Evolutionary conservation across 768 basidiomycete genomes (phyloP).

Genomic region (Clitopilus passeckerianus): DNA sequence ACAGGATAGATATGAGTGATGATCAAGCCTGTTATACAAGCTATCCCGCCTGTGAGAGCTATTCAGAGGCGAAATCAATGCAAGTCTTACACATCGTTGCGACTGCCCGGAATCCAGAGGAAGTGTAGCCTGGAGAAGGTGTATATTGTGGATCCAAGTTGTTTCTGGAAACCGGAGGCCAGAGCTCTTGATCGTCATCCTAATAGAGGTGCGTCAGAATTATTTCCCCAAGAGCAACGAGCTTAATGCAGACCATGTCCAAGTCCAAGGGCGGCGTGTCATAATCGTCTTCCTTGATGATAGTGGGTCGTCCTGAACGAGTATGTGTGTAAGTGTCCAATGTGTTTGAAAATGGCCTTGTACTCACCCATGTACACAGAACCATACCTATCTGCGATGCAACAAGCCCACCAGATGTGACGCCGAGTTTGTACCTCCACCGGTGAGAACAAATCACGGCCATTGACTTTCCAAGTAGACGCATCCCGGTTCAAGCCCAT

Average conservation of each 20-base stretch:
- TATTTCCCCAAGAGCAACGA: constrained; percentile 1
- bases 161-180: constrained; percentile 42
- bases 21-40: constrained; percentile 61
- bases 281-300: constrained; percentile 66
- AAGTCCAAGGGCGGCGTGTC: constrained; percentile 60
- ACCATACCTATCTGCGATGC: constrained; percentile 68
- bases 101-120: constrained; percentile 52
- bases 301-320: constrained; percentile 53
- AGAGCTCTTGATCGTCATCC: constrained; percentile 54
- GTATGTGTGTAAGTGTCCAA: too few species aligned
- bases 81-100: constrained; percentile 50
- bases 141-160: constrained; percentile 34
- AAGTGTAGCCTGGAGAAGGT: constrained; percentile 41
- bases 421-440: constrained; percentile 68
- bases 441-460: constrained; percentile 52
- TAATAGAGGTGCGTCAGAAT: constrained; percentile 19
- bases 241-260: constrained; percentile 33
- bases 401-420: constrained; percentile 80
- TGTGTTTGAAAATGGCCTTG: neutral
- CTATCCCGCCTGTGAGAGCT: constrained; percentile 26
- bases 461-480: constrained; percentile 65
- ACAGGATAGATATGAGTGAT: constrained; percentile 70
- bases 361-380: constrained; percentile 68
- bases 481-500: constrained; percentile 78
- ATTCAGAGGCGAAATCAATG: neutral